A percentile compares a stretch with the other conserved stretches of the same genome.
Conservation (phyloP, 352 stramenopile species). For the Pythium insidiosum region DNA sequence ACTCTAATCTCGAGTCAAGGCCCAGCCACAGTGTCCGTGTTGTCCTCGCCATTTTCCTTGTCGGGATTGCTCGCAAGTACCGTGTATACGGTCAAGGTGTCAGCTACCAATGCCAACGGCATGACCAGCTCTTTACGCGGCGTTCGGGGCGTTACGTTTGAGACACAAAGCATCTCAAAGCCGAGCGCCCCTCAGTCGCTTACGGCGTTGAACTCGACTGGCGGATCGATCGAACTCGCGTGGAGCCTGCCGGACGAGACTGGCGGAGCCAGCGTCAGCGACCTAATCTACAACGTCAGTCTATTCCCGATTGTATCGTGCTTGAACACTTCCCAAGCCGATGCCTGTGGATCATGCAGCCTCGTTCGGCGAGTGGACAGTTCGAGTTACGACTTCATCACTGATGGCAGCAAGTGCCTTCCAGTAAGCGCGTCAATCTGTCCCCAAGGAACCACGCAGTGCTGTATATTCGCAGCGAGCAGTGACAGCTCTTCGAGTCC, state of each 20-base stretch:
- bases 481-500: conserved; percentile 11
- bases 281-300: conserved; percentile 39
- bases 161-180: conserved; percentile 15
- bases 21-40: too few species aligned
- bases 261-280: conserved; percentile 20
- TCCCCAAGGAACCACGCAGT: conserved; percentile 25
- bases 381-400: conserved; percentile 19
- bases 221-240: conserved; percentile 38
- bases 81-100: conserved; percentile 43
- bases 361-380: conserved; percentile 10
- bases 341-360: conserved; percentile 24
- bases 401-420: conserved; percentile 9
- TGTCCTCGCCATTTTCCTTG: too few species aligned
- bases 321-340: conserved; percentile 7
- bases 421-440: conserved; percentile 14
- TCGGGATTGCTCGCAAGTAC: conserved; percentile 28
- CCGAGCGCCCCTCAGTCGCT: conserved; percentile 30
- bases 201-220: conserved; percentile 18
- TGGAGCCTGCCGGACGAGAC: conserved; percentile 35
- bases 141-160: conserved; percentile 25
- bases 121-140: conserved; percentile 15
- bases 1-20: background rate
- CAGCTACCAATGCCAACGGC: conserved; percentile 22
- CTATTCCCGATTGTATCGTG: conserved; percentile 25
- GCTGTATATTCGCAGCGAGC: conserved; percentile 25